A percentile compares a stretch with the other conserved stretches of the same genome.
phyloP scores from a whole-genome alignment of 192 early-diverging fungal genomes.

The Allomyces macrogynus region DNA sequence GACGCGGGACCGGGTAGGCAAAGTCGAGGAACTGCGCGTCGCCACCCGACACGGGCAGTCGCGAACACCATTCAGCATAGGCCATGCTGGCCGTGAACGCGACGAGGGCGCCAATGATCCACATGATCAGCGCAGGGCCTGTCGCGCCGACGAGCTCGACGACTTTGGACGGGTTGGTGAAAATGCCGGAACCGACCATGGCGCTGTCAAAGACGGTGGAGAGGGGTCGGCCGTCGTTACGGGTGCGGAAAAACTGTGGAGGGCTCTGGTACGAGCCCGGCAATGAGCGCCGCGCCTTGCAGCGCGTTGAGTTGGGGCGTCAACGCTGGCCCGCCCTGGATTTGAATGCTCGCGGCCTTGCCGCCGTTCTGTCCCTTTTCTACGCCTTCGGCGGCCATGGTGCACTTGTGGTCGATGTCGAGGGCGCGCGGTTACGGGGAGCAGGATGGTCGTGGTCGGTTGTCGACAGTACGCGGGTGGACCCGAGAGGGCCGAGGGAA shows the following conservation, averaged over 20 bases:
- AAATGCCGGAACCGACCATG: conserved; percentile 25
- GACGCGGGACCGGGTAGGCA: not conserved
- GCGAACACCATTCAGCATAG: conserved; percentile 12
- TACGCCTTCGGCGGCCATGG: no score
- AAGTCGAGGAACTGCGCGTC: conserved; percentile 13
- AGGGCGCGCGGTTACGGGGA: no score
- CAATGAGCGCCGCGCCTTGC: not conserved
- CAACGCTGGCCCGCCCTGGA: no score
- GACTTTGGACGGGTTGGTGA: conserved; percentile 18
- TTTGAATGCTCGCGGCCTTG: no score
- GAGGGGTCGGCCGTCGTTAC: no score
- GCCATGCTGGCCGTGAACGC: conserved; percentile 7
- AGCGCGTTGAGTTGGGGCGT: not conserved
- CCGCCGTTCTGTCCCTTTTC: no score
- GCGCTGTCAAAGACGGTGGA: not conserved
- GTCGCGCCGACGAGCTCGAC: conserved; percentile 14
- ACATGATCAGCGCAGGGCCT: conserved; percentile 19
- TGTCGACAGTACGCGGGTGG: no score
- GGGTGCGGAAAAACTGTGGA: no score
- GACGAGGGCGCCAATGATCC: conserved; percentile 12
- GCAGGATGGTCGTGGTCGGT: no score
- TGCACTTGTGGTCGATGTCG: no score
- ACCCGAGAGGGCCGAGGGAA: no score
- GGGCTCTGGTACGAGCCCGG: not conserved
- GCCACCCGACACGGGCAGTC: conserved; percentile 14